Evolutionary conservation across 2,329 filamentous ascomycete genomes (phyloP), one percentile per base, ranked within the genome.

Genomic region (Rhynchosporium agropyri): DNA sequence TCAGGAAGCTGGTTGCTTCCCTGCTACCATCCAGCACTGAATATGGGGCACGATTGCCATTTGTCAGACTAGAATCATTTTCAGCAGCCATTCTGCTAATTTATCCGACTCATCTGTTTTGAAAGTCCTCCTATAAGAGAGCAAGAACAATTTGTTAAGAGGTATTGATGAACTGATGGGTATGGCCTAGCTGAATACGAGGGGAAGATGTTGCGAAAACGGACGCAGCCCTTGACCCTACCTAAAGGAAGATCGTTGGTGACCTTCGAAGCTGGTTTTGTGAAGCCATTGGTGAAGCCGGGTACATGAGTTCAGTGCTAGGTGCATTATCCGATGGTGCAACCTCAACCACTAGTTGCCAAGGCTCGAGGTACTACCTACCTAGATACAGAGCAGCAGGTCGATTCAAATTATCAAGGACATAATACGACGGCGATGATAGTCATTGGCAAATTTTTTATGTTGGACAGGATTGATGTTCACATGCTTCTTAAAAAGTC

Each of bases 1-100:
- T 62, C 26, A 73, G 61, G n/a, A 36, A 40, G 33, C 55, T 53
- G 31, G 63, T 70, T 31, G 71, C 71, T 65, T 67, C 63, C 56
- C 64, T 66, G 28, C 67, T 63, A 31, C 70, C 71, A 26, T 68
- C 65, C 1, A 69, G 43, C 28, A 72, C 70, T 6, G 71, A 72
- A 64, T 73, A 73, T 31, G 63, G 40, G 7, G 49, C 54, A 26
- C 29, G 49, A n/a, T 40, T 42, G 43, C 58, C 63, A 48, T 65
- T 61, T 20, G 46, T 58, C 54, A 53, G 28, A 56, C 57, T 48
- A 40, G 38, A 36, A 36, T 36, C 29, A 15, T 45, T 43, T 29
- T 58, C 26, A n/a, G 45, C 49, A 33, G 43, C 49, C 40, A 63
- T 63, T 33, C 46, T 49, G 48, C 7, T 49, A 6, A 28, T 61